Percentiles rank a stretch among this genome's conserved stretches.
Conservation (phyloP, 192 early-diverging fungal genomes). For the Backusella tuberculispora region DNA sequence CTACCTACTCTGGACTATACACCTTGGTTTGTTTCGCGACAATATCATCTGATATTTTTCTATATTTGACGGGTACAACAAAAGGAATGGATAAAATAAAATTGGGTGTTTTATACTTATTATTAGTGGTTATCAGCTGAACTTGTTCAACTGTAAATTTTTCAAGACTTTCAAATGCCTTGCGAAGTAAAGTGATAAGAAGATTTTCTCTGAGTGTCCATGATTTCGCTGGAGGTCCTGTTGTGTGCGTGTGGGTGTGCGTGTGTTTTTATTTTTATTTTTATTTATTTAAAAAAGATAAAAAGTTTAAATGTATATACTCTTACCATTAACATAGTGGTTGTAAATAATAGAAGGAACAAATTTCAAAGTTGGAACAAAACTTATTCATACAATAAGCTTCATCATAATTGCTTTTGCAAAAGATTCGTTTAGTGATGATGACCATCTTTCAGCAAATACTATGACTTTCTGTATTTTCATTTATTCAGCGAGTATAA, state of each 20-base stretch:
- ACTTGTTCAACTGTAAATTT: constrained; percentile 40
- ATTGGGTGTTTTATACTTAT: constrained; percentile 20
- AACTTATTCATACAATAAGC: background rate
- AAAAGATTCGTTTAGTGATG: too few relatives aligned
- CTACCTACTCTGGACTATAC: constrained; percentile 34
- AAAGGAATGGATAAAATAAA: background rate
- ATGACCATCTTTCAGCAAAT: too few relatives aligned
- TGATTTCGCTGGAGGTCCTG: constrained; percentile 49
- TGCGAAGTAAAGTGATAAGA: constrained; percentile 34
- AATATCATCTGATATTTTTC: constrained; percentile 36
- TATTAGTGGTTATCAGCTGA: constrained; percentile 37
- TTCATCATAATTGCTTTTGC: background rate
- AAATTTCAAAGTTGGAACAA: background rate
- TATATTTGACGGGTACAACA: constrained; percentile 30
- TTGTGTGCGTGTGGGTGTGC: background rate
- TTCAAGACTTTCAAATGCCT: constrained; percentile 28
- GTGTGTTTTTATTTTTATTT: background rate
- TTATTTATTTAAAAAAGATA: too few relatives aligned
- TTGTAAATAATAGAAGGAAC: background rate
- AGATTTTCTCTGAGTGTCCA: constrained; percentile 47
- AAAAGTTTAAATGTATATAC: too few relatives aligned
- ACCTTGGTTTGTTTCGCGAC: constrained; percentile 34
- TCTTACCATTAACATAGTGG: background rate
- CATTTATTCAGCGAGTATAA: too few relatives aligned
- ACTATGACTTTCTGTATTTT: too few relatives aligned